Evolutionary conservation across 148 eudicot genomes (phyloP), one percentile per base, ranked within the genome.

Genomic region (Amaranthus palmeri): DNA sequence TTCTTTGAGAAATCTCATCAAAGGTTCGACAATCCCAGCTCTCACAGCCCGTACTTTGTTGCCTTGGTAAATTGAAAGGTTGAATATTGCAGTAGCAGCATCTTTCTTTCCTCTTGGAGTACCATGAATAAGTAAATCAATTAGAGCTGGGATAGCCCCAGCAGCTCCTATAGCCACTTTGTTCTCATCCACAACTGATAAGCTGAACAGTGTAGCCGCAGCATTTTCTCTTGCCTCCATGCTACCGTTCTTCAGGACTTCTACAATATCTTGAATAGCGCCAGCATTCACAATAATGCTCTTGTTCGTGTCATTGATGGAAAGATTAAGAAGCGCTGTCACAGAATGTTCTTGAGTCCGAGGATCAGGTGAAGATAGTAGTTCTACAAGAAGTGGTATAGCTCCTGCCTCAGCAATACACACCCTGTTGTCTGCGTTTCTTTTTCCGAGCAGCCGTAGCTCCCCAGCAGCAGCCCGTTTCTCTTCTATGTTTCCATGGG

Each of bases 51-150:
- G 75, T 6, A 88, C 98, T 70, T 93, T 93, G 79, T 93, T 93
- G 49, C 93, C 96, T 68, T 87, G 93, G 66, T 87, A 88, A 10
- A 90, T 88, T 1, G 85, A 88, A 40, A 93, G 96, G 86, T 87
- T 88, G 45, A 90, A 90, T 54, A 93, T 90, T 53, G 96, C 98
- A 4, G 96, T 93, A n/a, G 98, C 98, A 8, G 98, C 98, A 51
- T 93, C 98, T 72, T 93, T 93, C 72, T 88, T 90, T 11, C 98
- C 98, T 59, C 98, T 81, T 48, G 96, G 95, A 0, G 92, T 90
- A 8, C 98, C 98, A 45, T 85, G 72, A 59, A 88, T 79, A 8
- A 93, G 88, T 61, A 93, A 80, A 64, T 85, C 82, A 15, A 93
- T 86, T 7, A 93, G 88, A n/a, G 96, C 82, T 15, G 93, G 96